Conservation (phyloP, 2,329 filamentous ascomycete genomes). For the Claviceps sp. region DNA sequence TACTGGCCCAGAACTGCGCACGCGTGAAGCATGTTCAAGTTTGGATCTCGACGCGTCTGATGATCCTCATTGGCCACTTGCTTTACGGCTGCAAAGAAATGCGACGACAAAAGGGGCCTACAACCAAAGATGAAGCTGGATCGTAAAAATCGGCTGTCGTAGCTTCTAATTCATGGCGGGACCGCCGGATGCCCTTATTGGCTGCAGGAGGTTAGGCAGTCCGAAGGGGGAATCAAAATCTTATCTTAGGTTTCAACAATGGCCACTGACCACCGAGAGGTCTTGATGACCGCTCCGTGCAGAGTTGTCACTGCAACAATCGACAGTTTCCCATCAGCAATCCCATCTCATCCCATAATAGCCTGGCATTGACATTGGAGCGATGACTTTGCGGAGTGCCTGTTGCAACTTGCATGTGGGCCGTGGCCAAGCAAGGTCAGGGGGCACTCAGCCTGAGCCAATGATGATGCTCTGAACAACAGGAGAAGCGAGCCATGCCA, state of each 20-base stretch:
- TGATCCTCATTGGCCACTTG: conserved; percentile 2
- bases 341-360: neutral
- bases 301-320: neutral
- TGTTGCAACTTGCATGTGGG: neutral
- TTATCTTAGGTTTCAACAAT: neutral
- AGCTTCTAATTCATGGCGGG: neutral
- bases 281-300: neutral
- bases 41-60: conserved; percentile 5
- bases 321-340: neutral
- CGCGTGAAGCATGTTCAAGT: conserved; percentile 3
- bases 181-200: neutral
- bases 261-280: neutral
- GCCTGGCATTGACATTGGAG: neutral
- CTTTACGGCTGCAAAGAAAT: neutral
- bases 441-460: neutral
- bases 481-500: neutral
- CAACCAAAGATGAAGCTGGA: conserved; percentile 3
- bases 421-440: neutral
- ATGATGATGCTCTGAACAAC: neutral
- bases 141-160: neutral
- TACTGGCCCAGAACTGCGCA: neutral
- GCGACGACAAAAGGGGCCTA: neutral
- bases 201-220: neutral
- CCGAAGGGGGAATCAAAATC: neutral
- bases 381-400: neutral